A percentile compares a stretch with the other conserved stretches of the same genome.
phyloP scores from a whole-genome alignment of 495 filamentous ascomycete species.

The Tuber microsphaerosporum region DNA sequence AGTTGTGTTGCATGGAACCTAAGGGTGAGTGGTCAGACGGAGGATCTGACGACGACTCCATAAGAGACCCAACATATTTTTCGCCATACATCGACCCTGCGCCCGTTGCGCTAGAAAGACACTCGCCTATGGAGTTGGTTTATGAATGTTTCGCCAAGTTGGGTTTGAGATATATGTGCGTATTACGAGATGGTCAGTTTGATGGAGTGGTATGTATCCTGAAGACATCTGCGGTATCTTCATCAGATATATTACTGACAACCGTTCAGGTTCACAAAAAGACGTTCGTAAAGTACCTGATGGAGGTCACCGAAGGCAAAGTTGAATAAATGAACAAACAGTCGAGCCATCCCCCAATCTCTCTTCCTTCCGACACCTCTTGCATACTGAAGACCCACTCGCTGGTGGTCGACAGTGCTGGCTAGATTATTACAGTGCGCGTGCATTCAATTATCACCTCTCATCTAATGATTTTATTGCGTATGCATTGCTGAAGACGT shows the following conservation, averaged over 20 bases:
- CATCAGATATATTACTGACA: slow-evolving; percentile 32
- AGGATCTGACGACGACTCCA: slow-evolving; percentile 52
- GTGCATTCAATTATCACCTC: slow-evolving; percentile 14
- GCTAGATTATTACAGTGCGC: background rate
- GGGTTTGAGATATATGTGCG: slow-evolving; percentile 86
- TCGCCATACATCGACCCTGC: slow-evolving; percentile 86
- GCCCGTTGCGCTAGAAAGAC: slow-evolving; percentile 78
- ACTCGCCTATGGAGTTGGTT: slow-evolving; percentile 87
- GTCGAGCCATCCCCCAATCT: background rate
- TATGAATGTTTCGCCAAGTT: slow-evolving; percentile 97
- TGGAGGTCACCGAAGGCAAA: slow-evolving; percentile 44
- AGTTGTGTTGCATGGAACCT: slow-evolving; percentile 72
- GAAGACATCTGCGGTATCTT: background rate
- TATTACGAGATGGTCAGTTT: slow-evolving; percentile 72
- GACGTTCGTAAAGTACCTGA: slow-evolving; percentile 86
- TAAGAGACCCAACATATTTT: slow-evolving; percentile 69
- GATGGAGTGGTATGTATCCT: slow-evolving; percentile 67
- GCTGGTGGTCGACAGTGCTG: background rate
- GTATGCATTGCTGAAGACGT: background rate
- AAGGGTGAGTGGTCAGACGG: slow-evolving; percentile 48
- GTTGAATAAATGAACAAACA: slow-evolving; percentile 18
- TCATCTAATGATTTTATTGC: slow-evolving; percentile 37
- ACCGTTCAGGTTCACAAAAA: slow-evolving; percentile 77
- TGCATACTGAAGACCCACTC: background rate
- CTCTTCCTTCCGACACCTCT: background rate